These are phyloP conservation scores for Neophaeococcomyces aloes DNA, from an alignment of 2,329 filamentous ascomycete species.

Conservation along the genomic window DNA sequence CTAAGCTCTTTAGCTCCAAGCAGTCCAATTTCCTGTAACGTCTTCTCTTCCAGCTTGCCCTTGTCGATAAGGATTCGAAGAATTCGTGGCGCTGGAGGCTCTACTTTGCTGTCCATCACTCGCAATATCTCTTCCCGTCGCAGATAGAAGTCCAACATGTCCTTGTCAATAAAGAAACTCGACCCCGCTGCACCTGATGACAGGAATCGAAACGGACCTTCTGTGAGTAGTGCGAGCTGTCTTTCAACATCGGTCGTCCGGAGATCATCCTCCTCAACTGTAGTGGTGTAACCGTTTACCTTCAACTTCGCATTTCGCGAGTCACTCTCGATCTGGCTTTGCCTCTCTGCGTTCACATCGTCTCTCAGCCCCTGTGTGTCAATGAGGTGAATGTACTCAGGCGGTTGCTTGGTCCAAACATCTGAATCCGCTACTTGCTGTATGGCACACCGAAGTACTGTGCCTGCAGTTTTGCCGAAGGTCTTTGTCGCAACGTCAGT, in stretches of 20 bases:
- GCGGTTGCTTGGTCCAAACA: not conserved
- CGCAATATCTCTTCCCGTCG: slow-evolving; percentile 71
- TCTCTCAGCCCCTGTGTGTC: slow-evolving; percentile 6
- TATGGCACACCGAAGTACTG: not conserved
- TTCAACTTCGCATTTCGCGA: not conserved
- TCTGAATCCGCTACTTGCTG: slow-evolving; percentile 1
- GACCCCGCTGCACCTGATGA: slow-evolving; percentile 43
- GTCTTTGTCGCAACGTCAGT: not conserved
- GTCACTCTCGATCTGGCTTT: slow-evolving; percentile 17
- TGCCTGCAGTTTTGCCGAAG: slow-evolving; percentile 1
- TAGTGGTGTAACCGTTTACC: slow-evolving; percentile 38
- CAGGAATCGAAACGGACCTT: slow-evolving; percentile 31
- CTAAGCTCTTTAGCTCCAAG: slow-evolving; percentile 80
- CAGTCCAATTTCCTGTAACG: slow-evolving; percentile 66
- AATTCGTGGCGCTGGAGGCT: slow-evolving; percentile 49
- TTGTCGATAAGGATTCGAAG: slow-evolving; percentile 72
- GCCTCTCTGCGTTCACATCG: slow-evolving; percentile 27
- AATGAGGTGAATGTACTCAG: not conserved
- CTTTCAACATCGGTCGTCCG: slow-evolving; percentile 35
- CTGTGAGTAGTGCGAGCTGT: slow-evolving; percentile 41
- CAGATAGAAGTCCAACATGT: slow-evolving; percentile 57
- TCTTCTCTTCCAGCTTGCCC: slow-evolving; percentile 91
- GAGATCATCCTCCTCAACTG: slow-evolving; percentile 37
- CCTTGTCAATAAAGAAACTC: slow-evolving; percentile 77
- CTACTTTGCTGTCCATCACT: slow-evolving; percentile 36